Evolutionary conservation across 257 asterid species (phyloP).

Genomic region (Lithospermum erythrorhizon): DNA sequence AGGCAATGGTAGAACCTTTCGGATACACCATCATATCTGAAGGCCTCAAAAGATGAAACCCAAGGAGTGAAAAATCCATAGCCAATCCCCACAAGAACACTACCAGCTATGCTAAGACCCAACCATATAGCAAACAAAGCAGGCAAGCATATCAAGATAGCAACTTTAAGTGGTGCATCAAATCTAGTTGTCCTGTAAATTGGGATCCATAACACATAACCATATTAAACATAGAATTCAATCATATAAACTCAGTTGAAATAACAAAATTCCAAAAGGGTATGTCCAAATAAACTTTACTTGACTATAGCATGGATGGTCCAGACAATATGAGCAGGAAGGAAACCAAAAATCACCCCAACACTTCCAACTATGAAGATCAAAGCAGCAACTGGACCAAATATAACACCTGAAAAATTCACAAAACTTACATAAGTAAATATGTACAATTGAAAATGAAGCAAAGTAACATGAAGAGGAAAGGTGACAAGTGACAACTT

Average conservation of each 20-base stretch:
- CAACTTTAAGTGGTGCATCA: constrained; percentile 72
- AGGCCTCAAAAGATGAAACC: constrained; percentile 90
- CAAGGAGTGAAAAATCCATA: constrained; percentile 92
- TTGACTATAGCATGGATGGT: constrained; percentile 69
- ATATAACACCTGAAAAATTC: constrained; percentile 49
- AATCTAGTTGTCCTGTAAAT: constrained; percentile 54
- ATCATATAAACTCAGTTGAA: background rate
- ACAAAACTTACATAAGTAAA: constrained; percentile 4
- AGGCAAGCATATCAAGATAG: constrained; percentile 69
- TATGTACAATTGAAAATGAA: background rate
- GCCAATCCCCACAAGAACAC: constrained; percentile 73
- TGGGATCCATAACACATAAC: background rate
- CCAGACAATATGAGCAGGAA: constrained; percentile 91
- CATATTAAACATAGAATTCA: background rate
- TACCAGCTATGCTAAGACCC: constrained; percentile 73
- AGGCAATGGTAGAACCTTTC: constrained; percentile 52
- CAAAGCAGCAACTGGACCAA: constrained; percentile 78
- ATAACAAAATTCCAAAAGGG: background rate
- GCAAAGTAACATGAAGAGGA: background rate
- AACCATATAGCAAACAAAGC: constrained; percentile 71
- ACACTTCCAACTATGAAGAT: constrained; percentile 60
- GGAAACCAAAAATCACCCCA: constrained; percentile 72
- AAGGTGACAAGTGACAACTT: constrained; percentile 43
- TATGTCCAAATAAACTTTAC: constrained; percentile 23
- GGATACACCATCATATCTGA: constrained; percentile 47